Percentiles rank a stretch among this genome's conserved stretches.
phyloP scores from a whole-genome alignment of 768 basidiomycete genomes.

The Tremella fuciformis region DNA sequence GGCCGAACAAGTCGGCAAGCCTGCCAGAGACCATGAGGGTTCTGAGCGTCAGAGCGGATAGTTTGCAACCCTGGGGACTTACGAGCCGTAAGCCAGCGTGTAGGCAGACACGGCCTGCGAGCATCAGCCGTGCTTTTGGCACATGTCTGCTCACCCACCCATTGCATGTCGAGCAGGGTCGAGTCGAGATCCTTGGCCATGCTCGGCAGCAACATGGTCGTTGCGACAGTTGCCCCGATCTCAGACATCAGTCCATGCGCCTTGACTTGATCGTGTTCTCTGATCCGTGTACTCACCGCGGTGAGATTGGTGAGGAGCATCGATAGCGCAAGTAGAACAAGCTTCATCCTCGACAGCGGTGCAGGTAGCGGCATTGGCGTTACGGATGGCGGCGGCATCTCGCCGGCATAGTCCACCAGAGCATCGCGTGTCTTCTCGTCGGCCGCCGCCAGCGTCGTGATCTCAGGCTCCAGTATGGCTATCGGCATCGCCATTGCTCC shows the following conservation, averaged over 20 bases:
- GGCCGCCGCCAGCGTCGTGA: too few species aligned
- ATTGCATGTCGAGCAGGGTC: conserved; percentile 20
- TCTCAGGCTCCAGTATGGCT: too few species aligned
- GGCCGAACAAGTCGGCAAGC: conserved; percentile 57
- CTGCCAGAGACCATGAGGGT: conserved; percentile 30
- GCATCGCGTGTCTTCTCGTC: too few species aligned
- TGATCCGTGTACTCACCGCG: conserved; percentile 18
- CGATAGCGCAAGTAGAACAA: background rate
- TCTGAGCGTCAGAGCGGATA: too few species aligned
- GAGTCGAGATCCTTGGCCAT: conserved; percentile 20
- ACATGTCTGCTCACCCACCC: too few species aligned
- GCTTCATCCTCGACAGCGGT: background rate
- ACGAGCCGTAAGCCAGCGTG: conserved; percentile 21
- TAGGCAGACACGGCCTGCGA: conserved; percentile 18
- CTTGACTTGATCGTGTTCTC: too few species aligned
- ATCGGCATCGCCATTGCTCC: too few species aligned
- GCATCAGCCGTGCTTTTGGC: background rate
- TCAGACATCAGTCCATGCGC: too few species aligned
- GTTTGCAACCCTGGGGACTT: conserved; percentile 4
- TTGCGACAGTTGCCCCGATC: conserved; percentile 6
- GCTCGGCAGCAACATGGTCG: conserved; percentile 12
- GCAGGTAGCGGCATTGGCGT: too few species aligned
- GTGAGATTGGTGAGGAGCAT: conserved; percentile 30
- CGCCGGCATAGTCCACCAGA: too few species aligned
- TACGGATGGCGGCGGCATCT: too few species aligned